Base-by-base conservation (phyloP, 225 moss, liverwort and hornwort genomes). In the Lunularia cruciata region DNA sequence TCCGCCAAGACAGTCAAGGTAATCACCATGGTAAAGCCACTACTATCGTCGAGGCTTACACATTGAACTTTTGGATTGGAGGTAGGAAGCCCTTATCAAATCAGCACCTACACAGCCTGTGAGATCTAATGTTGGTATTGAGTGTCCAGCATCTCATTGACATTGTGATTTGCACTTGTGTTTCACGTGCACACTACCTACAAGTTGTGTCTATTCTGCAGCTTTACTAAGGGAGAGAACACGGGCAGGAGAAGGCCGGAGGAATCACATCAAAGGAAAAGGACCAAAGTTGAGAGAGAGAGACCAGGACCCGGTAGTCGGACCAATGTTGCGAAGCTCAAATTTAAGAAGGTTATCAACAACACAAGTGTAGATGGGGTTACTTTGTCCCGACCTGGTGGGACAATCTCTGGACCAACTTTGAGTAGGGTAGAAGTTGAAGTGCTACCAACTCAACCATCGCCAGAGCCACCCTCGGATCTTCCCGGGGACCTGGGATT, bases 211-310 rank as follows among this genome's bases (percentile, higher is more conserved):
- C 40, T 40, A 43, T 10, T 57, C 0, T 58, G 67, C 74, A 92
- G 92, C 63, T 81, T 82, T 43, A 78, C 83, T 33, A 91, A 91
- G 76, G 79, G 93, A 58, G 91, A 88, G 34, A 23, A 76, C 33
- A 82, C 79, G 8, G 81, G 84, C 13, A 83, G 84, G 56, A 85
- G 89, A 23, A 80, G 75, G 3, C 58, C 85, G 2, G 90, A 86
- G 52, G 89, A 88, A 73, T 75, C 86, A 47, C 86, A 87, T 74
- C 98, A 93, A 80, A 84, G 93, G 34, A 93, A 93, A 67, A 89
- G 98, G 68, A 98, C 98, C 0, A 86, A 73, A 80, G 93, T 98
- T 71, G 91, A 91, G 65, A 85, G 98, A 62, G 90, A 89, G 67
- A 85, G 79, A 73, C 78, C 68, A 35, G 84, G 75, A 28, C 79